phyloP scores from a whole-genome alignment of 768 basidiomycete genomes.

The Sporobolomyces roseus region DNA sequence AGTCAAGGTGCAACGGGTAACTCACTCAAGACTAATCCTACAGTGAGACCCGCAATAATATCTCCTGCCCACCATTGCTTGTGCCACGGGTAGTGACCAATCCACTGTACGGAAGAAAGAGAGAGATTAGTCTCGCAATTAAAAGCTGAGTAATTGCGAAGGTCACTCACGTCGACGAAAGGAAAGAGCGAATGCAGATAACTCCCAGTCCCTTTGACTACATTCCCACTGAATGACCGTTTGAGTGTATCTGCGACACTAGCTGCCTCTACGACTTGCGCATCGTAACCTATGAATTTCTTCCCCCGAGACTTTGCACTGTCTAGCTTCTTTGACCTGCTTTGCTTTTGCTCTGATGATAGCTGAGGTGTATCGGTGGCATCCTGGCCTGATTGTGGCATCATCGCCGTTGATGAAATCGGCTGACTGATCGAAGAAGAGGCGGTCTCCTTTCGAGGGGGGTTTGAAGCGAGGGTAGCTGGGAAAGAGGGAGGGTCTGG shows the following conservation, averaged over 20 bases:
- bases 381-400: neutral
- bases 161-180: conserved; percentile 17
- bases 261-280: conserved; percentile 32
- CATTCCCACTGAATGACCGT: neutral
- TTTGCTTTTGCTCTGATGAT: no score
- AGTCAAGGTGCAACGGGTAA: conserved; percentile 57
- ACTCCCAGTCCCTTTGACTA: neutral
- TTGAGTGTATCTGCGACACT: conserved; percentile 8
- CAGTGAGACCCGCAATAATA: conserved; percentile 50
- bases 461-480: no score
- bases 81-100: conserved; percentile 9
- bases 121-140: neutral
- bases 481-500: no score
- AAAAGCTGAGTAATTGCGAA: neutral
- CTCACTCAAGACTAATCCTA: conserved; percentile 61
- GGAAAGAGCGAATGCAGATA: conserved; percentile 31
- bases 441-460: no score
- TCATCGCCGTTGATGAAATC: no score
- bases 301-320: neutral
- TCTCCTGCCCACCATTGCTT: conserved; percentile 41
- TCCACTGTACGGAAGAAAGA: conserved; percentile 16
- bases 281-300: conserved; percentile 23
- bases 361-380: neutral
- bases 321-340: neutral
- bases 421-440: no score